Base-by-base conservation (phyloP, 306 rosid species). In the Oxytropis ochrocephala region DNA sequence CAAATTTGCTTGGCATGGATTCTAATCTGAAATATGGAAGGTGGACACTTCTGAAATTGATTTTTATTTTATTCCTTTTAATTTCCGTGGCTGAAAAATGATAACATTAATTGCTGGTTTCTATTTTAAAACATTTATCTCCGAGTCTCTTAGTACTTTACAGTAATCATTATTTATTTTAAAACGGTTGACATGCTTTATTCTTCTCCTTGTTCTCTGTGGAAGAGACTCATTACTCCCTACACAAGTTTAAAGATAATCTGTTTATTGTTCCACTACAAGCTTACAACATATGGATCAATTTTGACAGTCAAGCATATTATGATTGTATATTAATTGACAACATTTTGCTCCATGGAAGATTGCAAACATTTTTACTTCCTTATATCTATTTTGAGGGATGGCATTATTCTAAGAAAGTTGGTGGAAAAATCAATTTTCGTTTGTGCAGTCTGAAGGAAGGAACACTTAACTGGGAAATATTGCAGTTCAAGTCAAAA, bases 1-100 rank as follows among this genome's bases (percentile, higher is more conserved):
- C 98, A 58, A 93, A 93, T 84, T 81, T 90, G 83, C 88, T 93
- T 9, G 98, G 98, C 79, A 56, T 93, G 84, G 88, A 93, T 70
- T 75, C 77, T 53, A 83, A 66, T 75, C 78, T 90, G 77, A 93
- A 73, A 80, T 82, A 79, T 75, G 98, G 98, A 82, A 93, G 91
- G 98, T 90, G 69, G 79, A 81, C 43, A 51, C 69, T 49, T 56
- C 12, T 59, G 65, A 69, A 39, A 38, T 24, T 62, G 57, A 70
- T 30, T 41, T 66, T 13, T 52, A 16, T 57, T 77, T 77, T 43
- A 67, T 73, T 56, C 39, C 14, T 57, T 69, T 35, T 8, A 3
- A 11, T 74, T 65, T 17, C 29, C 61, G 16, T 44, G 30, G 16
- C 17, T 14, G 57, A 41, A 36, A 70, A 47, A 44, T 48, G 18